Conservation (phyloP, 208 protist species). For the Leishmania tropica region DNA sequence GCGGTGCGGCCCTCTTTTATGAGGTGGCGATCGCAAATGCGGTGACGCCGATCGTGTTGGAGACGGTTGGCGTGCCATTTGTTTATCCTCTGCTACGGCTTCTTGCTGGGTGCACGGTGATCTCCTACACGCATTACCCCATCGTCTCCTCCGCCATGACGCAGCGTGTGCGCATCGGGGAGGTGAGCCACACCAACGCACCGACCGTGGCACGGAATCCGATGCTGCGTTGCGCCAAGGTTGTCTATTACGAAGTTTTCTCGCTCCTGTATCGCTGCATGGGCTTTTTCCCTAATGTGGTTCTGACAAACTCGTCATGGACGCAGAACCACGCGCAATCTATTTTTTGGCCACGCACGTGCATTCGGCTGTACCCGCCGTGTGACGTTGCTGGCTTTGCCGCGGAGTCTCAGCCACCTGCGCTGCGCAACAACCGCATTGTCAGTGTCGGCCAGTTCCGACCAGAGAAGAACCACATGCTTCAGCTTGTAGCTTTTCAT, state of each 20-base stretch:
- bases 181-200: constrained; percentile 83
- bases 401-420: constrained; percentile 28
- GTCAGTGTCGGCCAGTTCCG: constrained; percentile 97
- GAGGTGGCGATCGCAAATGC: constrained; percentile 85
- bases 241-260: constrained; percentile 92
- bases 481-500: constrained; percentile 94
- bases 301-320: constrained; percentile 98
- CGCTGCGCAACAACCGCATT: constrained; percentile 66
- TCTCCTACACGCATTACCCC: constrained; percentile 98
- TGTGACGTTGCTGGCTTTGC: constrained; percentile 78
- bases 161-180: constrained; percentile 47
- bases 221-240: constrained; percentile 66
- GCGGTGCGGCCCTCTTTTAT: constrained; percentile 83
- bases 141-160: constrained; percentile 93
- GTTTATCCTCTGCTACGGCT: constrained; percentile 93
- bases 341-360: constrained; percentile 73
- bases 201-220: constrained; percentile 38
- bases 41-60: constrained; percentile 70
- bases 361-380: constrained; percentile 91
- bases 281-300: constrained; percentile 71
- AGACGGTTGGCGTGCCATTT: constrained; percentile 97
- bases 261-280: constrained; percentile 87
- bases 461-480: constrained; percentile 97
- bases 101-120: constrained; percentile 79
- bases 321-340: constrained; percentile 92